A percentile compares a stretch with the other conserved stretches of the same genome.
Conservation (phyloP, 2,329 filamentous ascomycete genomes). For the Colletotrichum eremochloae region DNA sequence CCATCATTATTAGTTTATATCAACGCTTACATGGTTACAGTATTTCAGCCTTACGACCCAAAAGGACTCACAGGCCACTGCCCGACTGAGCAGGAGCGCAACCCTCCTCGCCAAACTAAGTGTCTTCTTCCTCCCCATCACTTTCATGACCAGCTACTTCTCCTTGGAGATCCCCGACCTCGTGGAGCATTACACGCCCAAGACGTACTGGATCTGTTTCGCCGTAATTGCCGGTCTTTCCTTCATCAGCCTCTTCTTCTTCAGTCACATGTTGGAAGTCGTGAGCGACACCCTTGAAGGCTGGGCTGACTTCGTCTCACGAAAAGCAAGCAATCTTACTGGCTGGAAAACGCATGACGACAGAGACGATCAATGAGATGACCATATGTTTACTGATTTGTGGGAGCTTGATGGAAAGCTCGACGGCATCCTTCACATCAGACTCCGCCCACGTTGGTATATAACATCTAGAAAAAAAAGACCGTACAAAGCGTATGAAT, state of each 20-base stretch:
- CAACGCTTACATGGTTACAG: constrained; percentile 54
- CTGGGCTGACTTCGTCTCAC: constrained; percentile 44
- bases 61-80: constrained; percentile 80
- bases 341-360: constrained; percentile 5
- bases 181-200: constrained; percentile 68
- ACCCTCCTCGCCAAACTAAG: constrained; percentile 81
- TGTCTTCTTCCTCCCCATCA: constrained; percentile 81
- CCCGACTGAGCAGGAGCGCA: constrained; percentile 78
- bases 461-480: neutral
- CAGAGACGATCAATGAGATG: constrained; percentile 16
- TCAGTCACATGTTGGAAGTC: constrained; percentile 60
- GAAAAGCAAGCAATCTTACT: neutral
- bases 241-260: constrained; percentile 69
- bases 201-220: constrained; percentile 78
- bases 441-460: neutral
- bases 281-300: constrained; percentile 60
- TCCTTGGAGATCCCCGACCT: constrained; percentile 73
- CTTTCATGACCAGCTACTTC: constrained; percentile 81
- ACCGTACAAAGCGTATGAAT: neutral
- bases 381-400: neutral
- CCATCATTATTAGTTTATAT: neutral
- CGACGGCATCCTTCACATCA: neutral
- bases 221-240: constrained; percentile 72
- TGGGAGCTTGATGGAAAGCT: neutral
- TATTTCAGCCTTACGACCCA: constrained; percentile 85